Conservation (phyloP, 805 yeast genomes). For the Sungouiella blattae region DNA sequence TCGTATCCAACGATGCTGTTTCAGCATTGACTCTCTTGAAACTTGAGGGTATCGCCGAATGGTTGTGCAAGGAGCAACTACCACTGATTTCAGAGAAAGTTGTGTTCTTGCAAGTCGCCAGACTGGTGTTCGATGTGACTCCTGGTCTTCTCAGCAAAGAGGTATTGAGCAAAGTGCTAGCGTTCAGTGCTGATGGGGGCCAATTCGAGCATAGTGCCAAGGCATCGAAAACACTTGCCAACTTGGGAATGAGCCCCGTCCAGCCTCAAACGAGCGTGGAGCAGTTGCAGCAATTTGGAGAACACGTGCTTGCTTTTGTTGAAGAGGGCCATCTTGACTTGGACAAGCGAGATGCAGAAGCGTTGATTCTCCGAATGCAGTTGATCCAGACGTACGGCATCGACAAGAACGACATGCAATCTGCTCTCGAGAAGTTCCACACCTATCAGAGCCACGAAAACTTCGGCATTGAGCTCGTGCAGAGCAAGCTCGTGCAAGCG, state of each 20-base stretch:
- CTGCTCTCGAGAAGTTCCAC: conserved; percentile 37
- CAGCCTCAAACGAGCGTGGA: background rate
- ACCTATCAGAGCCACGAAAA: conserved; percentile 35
- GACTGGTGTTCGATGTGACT: conserved; percentile 8
- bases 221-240: background rate
- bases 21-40: conserved; percentile 4
- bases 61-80: background rate
- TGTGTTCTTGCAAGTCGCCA: conserved; percentile 12
- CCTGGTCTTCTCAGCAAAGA: conserved; percentile 13
- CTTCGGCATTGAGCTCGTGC: conserved; percentile 38
- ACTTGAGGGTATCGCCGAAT: conserved; percentile 1
- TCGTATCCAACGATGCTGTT: conserved; percentile 3
- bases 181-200: background rate
- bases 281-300: background rate
- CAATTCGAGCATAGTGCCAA: background rate
- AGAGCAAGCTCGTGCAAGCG: conserved; percentile 37
- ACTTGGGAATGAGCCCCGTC: background rate
- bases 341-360: conserved; percentile 21
- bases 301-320: conserved; percentile 17
- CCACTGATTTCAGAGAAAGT: background rate
- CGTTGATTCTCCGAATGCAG: conserved; percentile 29
- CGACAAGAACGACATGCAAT: conserved; percentile 23
- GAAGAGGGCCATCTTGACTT: conserved; percentile 21
- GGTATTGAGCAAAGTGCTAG: conserved; percentile 7
- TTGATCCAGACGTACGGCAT: conserved; percentile 34